A percentile compares a stretch with the other conserved stretches of the same genome.
Evolutionary conservation across 495 filamentous ascomycete genomes (phyloP).

Genomic region (Polyplosphaeria fusca): DNA sequence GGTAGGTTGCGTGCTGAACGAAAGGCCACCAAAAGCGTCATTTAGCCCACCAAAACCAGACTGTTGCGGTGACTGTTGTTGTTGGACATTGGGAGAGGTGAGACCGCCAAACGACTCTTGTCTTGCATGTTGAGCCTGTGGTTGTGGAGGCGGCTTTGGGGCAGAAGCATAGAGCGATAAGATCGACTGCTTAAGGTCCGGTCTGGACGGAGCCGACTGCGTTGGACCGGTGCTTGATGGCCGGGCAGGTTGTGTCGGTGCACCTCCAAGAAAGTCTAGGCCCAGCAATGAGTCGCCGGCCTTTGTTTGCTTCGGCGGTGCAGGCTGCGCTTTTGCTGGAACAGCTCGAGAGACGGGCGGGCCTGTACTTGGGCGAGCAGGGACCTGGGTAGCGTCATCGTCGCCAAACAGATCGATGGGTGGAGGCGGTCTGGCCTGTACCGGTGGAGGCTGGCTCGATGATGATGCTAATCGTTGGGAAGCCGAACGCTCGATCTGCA

Average conservation of each 20-base stretch:
- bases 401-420: conserved; percentile 65
- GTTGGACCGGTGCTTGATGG: conserved; percentile 63
- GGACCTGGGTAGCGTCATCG: conserved; percentile 50
- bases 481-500: conserved; percentile 60
- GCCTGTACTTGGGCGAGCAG: conserved; percentile 64
- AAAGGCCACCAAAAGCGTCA: conserved; percentile 83
- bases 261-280: conserved; percentile 83
- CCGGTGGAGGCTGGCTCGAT: conserved; percentile 45
- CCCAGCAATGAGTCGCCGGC: conserved; percentile 84
- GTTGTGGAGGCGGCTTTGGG: conserved; percentile 49
- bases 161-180: conserved; percentile 87
- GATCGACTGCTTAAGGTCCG: conserved; percentile 95
- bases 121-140: conserved; percentile 60
- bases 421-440: conserved; percentile 44
- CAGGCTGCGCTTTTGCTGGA: conserved; percentile 61
- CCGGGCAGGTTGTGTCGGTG: conserved; percentile 60
- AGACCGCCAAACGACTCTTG: conserved; percentile 64
- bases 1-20: conserved; percentile 62
- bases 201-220: conserved; percentile 65
- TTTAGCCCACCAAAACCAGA: conserved; percentile 70
- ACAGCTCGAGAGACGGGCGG: conserved; percentile 55
- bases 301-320: conserved; percentile 62
- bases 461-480: conserved; percentile 50
- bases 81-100: conserved; percentile 42
- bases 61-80: conserved; percentile 40